A percentile compares a stretch with the other conserved stretches of the same genome.
Conservation (phyloP, 371 early-diverging fungal species). For the Rhizopus stolonifer region DNA sequence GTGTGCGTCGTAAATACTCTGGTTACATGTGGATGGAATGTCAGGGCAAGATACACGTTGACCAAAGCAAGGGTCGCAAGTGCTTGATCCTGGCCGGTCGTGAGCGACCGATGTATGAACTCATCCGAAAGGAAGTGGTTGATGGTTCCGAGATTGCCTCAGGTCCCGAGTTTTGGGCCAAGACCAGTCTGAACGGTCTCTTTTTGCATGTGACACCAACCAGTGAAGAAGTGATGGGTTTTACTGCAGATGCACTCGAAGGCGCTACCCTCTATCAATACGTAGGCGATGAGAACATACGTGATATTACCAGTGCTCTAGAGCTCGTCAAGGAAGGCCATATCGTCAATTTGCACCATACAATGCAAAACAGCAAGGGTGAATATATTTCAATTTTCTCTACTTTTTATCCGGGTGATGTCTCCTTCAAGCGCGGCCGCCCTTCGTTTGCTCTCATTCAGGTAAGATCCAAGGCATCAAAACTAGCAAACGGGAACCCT, state of each 20-base stretch:
- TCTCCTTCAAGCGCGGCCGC: slow-evolving; percentile 22
- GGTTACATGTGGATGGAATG: slow-evolving; percentile 69
- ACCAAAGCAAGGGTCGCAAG: slow-evolving; percentile 60
- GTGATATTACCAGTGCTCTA: slow-evolving; percentile 45
- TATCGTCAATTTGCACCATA: slow-evolving; percentile 37
- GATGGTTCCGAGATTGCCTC: slow-evolving; percentile 14
- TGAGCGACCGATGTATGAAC: slow-evolving; percentile 42
- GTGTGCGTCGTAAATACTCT: slow-evolving; percentile 52
- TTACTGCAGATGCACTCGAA: slow-evolving; percentile 36
- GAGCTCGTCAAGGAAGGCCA: slow-evolving; percentile 40
- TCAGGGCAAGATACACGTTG: slow-evolving; percentile 55
- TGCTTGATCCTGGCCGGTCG: slow-evolving; percentile 66
- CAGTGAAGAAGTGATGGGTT: slow-evolving; percentile 41
- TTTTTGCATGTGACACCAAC: slow-evolving; percentile 48
- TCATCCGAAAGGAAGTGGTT: slow-evolving; percentile 32
- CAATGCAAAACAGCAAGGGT: slow-evolving; percentile 46
- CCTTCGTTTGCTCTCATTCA: slow-evolving; percentile 43
- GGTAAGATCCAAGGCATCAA: slow-evolving; percentile 26
- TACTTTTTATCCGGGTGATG: slow-evolving; percentile 50
- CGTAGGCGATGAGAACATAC: slow-evolving; percentile 49
- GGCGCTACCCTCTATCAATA: slow-evolving; percentile 54
- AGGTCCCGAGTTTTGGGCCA: slow-evolving; percentile 53
- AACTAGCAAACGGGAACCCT: background rate
- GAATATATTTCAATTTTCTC: slow-evolving; percentile 41
- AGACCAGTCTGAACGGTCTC: slow-evolving; percentile 54